Evolutionary conservation across 768 basidiomycete genomes (phyloP).

Genomic region (Phaffia tasmanica): DNA sequence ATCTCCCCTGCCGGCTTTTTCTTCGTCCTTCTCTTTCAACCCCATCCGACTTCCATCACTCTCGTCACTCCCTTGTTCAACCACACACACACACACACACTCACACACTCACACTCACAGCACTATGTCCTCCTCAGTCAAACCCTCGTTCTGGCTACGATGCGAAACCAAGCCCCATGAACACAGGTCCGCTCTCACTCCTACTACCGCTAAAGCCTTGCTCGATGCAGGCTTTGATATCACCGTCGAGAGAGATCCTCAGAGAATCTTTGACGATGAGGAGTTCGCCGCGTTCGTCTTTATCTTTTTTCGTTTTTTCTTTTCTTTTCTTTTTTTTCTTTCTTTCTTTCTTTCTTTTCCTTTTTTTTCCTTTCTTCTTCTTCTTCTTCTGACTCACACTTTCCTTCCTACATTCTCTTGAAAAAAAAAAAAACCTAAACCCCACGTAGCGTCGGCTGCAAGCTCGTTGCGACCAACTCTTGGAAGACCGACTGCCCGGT

Average conservation of each 20-base stretch:
- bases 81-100: too few relatives aligned
- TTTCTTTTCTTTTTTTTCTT: conserved; percentile 10
- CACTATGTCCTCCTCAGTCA: conserved; percentile 9
- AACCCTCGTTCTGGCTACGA: conserved; percentile 63
- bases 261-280: conserved; percentile 83
- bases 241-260: conserved; percentile 79
- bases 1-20: neutral
- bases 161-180: conserved; percentile 97
- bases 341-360: conserved; percentile 10
- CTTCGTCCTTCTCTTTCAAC: neutral
- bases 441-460: conserved; percentile 67
- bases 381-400: neutral
- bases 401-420: too few relatives aligned
- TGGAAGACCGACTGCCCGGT: conserved; percentile 62
- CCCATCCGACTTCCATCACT: neutral
- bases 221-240: conserved; percentile 84
- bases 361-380: neutral
- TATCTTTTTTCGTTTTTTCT: neutral
- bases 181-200: conserved; percentile 81
- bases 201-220: conserved; percentile 74
- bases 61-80: neutral
- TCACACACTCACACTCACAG: neutral
- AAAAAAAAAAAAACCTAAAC: neutral
- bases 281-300: conserved; percentile 83
- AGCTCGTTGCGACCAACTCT: conserved; percentile 69